phyloP scores from a whole-genome alignment of 2,329 filamentous ascomycete species.

The Ascochyta pisi region DNA sequence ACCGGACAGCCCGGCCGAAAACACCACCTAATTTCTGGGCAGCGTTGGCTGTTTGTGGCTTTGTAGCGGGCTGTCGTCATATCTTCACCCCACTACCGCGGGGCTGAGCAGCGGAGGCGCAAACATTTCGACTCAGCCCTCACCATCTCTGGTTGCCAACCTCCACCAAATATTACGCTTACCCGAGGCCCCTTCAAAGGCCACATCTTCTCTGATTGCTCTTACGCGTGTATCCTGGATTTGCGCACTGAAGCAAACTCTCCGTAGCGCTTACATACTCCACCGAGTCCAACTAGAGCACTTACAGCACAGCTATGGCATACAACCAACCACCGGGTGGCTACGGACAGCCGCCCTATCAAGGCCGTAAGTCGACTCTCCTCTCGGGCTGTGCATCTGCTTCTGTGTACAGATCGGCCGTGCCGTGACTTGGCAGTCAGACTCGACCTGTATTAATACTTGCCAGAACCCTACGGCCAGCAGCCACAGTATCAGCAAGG shows the following conservation, averaged over 20 bases:
- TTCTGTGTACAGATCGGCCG: not conserved
- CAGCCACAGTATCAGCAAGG: constrained; percentile 36
- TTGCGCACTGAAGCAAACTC: not conserved
- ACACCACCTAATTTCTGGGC: not conserved
- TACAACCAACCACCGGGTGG: constrained; percentile 39
- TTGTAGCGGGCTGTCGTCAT: constrained; percentile 4
- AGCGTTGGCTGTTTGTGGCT: constrained; percentile 4
- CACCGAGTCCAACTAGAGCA: constrained; percentile 2
- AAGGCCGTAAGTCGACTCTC: constrained; percentile 37
- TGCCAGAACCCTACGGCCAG: constrained; percentile 29
- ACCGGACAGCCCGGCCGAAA: constrained; percentile 1
- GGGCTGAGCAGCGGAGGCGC: constrained; percentile 7
- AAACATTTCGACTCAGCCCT: constrained; percentile 5
- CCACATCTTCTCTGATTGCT: constrained; percentile 1
- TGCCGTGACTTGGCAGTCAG: constrained; percentile 21
- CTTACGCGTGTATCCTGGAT: not conserved
- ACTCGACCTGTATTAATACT: constrained; percentile 29
- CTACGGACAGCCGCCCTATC: constrained; percentile 36
- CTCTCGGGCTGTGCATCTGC: constrained; percentile 20
- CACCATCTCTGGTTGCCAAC: constrained; percentile 1
- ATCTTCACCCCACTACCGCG: constrained; percentile 13
- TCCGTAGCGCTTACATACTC: constrained; percentile 13
- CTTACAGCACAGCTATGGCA: constrained; percentile 6
- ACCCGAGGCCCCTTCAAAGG: constrained; percentile 1
- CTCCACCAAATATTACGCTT: not conserved